Evolutionary conservation across 495 filamentous ascomycete species (phyloP).

Genomic region (Pyrenula massariospora): DNA sequence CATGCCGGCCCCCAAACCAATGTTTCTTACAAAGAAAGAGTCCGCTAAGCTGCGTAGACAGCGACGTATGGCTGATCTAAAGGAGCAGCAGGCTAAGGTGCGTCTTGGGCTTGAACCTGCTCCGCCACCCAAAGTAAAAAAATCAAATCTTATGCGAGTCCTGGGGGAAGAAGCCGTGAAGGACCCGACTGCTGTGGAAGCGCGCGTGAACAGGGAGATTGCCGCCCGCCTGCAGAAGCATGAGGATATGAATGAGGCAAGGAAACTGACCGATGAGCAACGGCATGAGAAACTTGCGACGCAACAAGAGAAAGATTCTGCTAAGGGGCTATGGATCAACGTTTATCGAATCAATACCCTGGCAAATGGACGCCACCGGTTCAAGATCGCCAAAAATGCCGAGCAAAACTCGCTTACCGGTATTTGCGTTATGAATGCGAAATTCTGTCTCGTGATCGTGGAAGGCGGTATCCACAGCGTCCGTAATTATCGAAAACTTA

Average conservation of each 20-base stretch:
- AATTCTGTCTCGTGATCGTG: slow-evolving; percentile 77
- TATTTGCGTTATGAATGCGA: slow-evolving; percentile 78
- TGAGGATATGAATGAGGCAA: slow-evolving; percentile 66
- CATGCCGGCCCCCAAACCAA: slow-evolving; percentile 67
- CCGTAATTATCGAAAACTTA: slow-evolving; percentile 73
- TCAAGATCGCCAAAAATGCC: slow-evolving; percentile 84
- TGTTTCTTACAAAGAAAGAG: slow-evolving; percentile 86
- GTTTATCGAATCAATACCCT: slow-evolving; percentile 86
- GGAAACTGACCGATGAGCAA: slow-evolving; percentile 85
- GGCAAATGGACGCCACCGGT: slow-evolving; percentile 81
- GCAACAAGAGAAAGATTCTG: slow-evolving; percentile 80
- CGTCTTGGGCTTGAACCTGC: slow-evolving; percentile 79
- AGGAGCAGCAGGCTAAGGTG: slow-evolving; percentile 94
- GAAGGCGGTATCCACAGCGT: slow-evolving; percentile 79
- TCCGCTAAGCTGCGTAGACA: slow-evolving; percentile 85
- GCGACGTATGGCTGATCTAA: slow-evolving; percentile 78
- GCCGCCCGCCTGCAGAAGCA: slow-evolving; percentile 71
- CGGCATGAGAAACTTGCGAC: slow-evolving; percentile 69
- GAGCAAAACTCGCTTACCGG: slow-evolving; percentile 79
- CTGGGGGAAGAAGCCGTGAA: slow-evolving; percentile 96
- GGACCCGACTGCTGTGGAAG: slow-evolving; percentile 94
- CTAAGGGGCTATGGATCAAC: slow-evolving; percentile 67
- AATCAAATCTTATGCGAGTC: slow-evolving; percentile 91
- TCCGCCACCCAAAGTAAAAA: slow-evolving; percentile 88
- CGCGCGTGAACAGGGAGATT: slow-evolving; percentile 82